Evolutionary conservation across 345 rosid genomes (phyloP).

Genomic region (Lenwebbia sp.): DNA sequence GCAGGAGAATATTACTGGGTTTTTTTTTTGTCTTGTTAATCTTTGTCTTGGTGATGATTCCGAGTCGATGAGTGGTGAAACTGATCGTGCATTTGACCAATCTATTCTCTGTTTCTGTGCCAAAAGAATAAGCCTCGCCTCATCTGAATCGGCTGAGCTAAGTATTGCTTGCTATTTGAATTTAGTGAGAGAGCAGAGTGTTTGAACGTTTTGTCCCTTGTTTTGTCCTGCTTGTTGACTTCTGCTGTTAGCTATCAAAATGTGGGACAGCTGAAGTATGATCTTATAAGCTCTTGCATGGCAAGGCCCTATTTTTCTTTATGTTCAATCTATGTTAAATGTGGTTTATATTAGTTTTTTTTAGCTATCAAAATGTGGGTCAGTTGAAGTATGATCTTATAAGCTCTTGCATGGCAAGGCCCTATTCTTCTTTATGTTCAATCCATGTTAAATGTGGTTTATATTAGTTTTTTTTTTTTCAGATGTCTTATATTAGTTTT

Average conservation of each 20-base stretch:
- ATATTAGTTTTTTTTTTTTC: not conserved
- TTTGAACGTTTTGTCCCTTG: not conserved
- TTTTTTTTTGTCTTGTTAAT: not conserved
- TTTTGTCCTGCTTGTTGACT: not conserved
- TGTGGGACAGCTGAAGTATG: not conserved
- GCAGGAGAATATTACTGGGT: not conserved
- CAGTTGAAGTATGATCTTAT: not conserved
- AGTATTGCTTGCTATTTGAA: not conserved
- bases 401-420: not conserved
- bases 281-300: not conserved
- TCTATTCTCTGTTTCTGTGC: not conserved
- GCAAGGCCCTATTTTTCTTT: not conserved
- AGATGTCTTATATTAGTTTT: not conserved
- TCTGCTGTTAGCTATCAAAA: not conserved
- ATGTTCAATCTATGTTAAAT: not conserved
- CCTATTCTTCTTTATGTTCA: not conserved
- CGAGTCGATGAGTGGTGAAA: not conserved
- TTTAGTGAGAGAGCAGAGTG: not conserved
- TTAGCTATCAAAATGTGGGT: not conserved
- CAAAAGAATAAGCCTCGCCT: not conserved
- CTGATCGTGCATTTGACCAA: not conserved
- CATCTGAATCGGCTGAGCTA: not conserved
- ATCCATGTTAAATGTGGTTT: not conserved
- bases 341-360: not conserved
- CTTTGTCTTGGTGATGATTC: not conserved